Percentiles rank a stretch among this genome's conserved stretches.
Evolutionary conservation across 257 asterid genomes (phyloP).

Genomic region (Solanum ossicruentum): DNA sequence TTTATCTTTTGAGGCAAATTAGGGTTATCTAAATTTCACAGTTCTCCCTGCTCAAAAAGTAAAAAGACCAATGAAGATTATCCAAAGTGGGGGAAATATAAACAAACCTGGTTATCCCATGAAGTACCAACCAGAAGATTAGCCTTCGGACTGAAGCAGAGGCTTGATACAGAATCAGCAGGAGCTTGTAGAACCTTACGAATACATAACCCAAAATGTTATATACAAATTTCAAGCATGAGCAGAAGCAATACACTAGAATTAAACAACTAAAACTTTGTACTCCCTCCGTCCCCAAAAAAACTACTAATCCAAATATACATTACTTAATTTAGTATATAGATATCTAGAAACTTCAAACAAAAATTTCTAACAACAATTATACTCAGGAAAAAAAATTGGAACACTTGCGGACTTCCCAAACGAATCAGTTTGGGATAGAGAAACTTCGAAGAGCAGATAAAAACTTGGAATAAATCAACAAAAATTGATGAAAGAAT

Average conservation of each 20-base stretch:
- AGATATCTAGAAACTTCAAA: background rate
- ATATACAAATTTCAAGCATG: background rate
- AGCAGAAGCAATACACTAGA: background rate
- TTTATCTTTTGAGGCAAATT: background rate
- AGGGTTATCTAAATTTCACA: background rate
- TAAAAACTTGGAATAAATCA: background rate
- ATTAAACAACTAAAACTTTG: background rate
- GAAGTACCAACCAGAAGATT: constrained; percentile 70
- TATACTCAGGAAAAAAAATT: too few relatives aligned
- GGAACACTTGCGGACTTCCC: background rate
- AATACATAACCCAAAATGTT: background rate
- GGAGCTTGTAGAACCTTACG: constrained; percentile 72
- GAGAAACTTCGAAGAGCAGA: background rate
- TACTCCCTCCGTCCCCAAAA: background rate
- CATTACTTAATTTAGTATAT: background rate
- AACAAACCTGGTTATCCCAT: constrained; percentile 88
- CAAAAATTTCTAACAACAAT: background rate
- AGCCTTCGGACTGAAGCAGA: constrained; percentile 80
- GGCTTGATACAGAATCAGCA: constrained; percentile 71
- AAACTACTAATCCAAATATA: background rate
- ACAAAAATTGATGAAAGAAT: background rate
- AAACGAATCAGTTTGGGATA: background rate
- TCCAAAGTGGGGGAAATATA: background rate
- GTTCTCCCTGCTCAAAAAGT: background rate
- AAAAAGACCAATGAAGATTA: background rate